Percentiles rank a stretch among this genome's conserved stretches.
Conservation (phyloP, 352 stramenopile species). For the Stramenopiles sp. region DNA sequence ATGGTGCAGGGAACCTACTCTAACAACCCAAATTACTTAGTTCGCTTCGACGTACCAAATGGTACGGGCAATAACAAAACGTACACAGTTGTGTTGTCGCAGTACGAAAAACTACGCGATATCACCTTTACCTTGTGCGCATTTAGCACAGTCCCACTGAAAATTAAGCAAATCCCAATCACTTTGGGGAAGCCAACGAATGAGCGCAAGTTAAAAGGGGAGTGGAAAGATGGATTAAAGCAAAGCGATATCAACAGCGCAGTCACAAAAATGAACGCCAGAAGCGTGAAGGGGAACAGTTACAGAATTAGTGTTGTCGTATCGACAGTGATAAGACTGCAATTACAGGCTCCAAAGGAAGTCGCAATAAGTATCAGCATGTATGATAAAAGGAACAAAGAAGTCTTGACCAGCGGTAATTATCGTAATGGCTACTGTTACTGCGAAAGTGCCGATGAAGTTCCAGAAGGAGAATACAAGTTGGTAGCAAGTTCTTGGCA, state of each 20-base stretch:
- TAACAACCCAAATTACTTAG: conserved; percentile 70
- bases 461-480: not conserved
- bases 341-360: not conserved
- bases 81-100: conserved; percentile 66
- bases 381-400: not conserved
- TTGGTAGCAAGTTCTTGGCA: not conserved
- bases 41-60: conserved; percentile 44
- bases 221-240: not conserved
- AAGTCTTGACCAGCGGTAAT: not conserved
- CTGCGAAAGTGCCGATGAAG: not conserved
- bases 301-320: not conserved
- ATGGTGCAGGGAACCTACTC: conserved; percentile 60
- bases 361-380: not conserved
- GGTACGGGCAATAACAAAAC: not conserved
- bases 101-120: conserved; percentile 66
- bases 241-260: not conserved
- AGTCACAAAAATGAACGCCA: not conserved
- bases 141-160: conserved; percentile 42
- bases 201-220: not conserved
- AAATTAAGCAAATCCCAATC: not conserved
- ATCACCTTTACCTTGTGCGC: conserved; percentile 63
- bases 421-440: not conserved
- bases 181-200: not conserved
- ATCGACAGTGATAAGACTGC: not conserved
- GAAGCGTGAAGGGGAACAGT: not conserved